Conservation (phyloP, 2,329 filamentous ascomycete genomes). For the Clarireedia sp. region DNA sequence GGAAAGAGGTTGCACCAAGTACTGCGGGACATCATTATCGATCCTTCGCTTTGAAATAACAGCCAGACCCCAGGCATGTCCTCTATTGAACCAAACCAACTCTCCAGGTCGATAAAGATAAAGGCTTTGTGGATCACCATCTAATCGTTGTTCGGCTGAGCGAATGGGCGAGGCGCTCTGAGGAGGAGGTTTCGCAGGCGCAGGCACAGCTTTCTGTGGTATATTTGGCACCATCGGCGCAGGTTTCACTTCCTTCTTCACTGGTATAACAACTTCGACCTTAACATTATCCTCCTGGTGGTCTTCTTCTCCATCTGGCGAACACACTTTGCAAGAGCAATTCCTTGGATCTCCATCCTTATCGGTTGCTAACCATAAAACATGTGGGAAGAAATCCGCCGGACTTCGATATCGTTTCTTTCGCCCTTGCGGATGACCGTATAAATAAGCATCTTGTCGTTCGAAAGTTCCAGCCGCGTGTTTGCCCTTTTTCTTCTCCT, state of each 20-base stretch:
- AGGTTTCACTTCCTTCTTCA: constrained; percentile 14
- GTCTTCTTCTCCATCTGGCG: constrained; percentile 37
- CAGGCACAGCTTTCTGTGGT: not conserved
- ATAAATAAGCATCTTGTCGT: constrained; percentile 51
- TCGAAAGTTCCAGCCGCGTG: constrained; percentile 40
- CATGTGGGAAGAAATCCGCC: constrained; percentile 51
- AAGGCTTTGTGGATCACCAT: constrained; percentile 36
- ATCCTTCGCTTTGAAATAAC: constrained; percentile 40
- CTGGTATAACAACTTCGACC: constrained; percentile 14
- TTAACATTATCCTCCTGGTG: constrained; percentile 29
- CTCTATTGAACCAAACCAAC: constrained; percentile 47
- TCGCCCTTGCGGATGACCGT: constrained; percentile 48
- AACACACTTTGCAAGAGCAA: constrained; percentile 50
- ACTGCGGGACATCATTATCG: constrained; percentile 30
- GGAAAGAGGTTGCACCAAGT: constrained; percentile 41
- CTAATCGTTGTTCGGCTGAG: constrained; percentile 39
- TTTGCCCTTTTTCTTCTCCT: constrained; percentile 33
- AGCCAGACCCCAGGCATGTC: constrained; percentile 45
- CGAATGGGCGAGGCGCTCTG: constrained; percentile 5
- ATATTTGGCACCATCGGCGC: not conserved
- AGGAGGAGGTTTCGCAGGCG: constrained; percentile 9
- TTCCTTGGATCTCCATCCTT: constrained; percentile 42
- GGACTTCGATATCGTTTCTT: constrained; percentile 51
- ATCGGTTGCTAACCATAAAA: constrained; percentile 49
- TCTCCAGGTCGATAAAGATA: constrained; percentile 48